Base-by-base conservation (phyloP, 768 basidiomycete genomes). In the Amanita rubescens region DNA sequence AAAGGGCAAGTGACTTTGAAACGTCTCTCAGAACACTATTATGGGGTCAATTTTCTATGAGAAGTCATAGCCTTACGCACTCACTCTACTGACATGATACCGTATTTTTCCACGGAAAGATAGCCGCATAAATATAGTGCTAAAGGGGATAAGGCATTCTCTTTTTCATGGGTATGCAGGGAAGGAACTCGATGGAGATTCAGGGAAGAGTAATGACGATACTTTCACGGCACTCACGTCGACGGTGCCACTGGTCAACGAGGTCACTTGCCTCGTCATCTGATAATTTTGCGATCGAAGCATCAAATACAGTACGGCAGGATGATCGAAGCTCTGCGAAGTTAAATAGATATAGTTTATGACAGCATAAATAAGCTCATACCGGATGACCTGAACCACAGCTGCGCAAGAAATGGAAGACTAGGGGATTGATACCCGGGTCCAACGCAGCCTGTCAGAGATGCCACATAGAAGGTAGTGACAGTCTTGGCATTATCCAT, bases 71-170 rank as follows among this genome's bases (percentile, higher is more conserved):
- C 32, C 15, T 1, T 0, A 32, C 11, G 48, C 32, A 57, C 72
- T 47, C 62, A 93, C 94, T 74, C 80, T 1, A 84, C 76, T 7
- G 87, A 81, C 24, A 97, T 73, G 1, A 92, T 67, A 54, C 77
- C 83, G 61, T 88, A 89, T 60, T 87, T 87, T 60, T 90, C 87
- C 25, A 84, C 71, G 3, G 94, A 89, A 52, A 95, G 77, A 57
- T 84, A 85, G 0, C 94, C 94, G 37, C 90, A 84, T 22, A 97
- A 70, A 49, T 90, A 85, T 3, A 97, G 69, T 0, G 92, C 85
- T 22, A 85, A 71, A 1, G 87, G 87, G 0, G 86, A 77, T 8
- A 67, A 74, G 1, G 72, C 65, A 0, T 77, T 76, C 58, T 87
- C 80, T 51, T 76, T 80, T 43, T 75, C 76, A 35, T 80, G 74